Evolutionary conservation across 1,284 basidiomycete species (phyloP), one percentile per base, ranked within the genome.

Genomic region (Hymenochaete sp.): DNA sequence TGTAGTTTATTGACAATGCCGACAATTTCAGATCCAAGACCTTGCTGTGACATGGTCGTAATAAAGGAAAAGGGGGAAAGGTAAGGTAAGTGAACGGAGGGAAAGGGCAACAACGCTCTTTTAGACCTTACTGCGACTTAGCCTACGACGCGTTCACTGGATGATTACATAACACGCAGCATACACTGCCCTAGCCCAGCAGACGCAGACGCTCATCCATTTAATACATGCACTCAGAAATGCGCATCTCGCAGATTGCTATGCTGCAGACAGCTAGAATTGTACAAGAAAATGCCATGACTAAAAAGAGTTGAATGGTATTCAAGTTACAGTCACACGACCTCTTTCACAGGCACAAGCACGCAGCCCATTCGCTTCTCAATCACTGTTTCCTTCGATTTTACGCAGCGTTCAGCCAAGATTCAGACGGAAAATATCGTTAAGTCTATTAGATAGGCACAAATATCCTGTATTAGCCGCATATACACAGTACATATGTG

Each of bases 341-440:
- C 28, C 24, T 7, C 14, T 29, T 41, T 42, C 38, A 37, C 42
- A 47, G 37, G 24, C 33, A 47, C 38, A 41, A 36, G n/a, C n/a
- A n/a, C n/a, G n/a, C n/a, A n/a, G n/a, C n/a, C n/a, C n/a, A n/a
- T n/a, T n/a, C n/a, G n/a, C n/a, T n/a, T n/a, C n/a, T n/a, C n/a
- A n/a, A n/a, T n/a, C n/a, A n/a, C n/a, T n/a, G n/a, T n/a, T n/a
- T n/a, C n/a, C n/a, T n/a, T n/a, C n/a, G n/a, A n/a, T n/a, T n/a
- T n/a, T 8, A n/a, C 8, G 24, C 7, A 27, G 27, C 13, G 8
- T 14, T 49, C 38, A 49, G 32, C 47, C 47, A 6, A 45, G 29
- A 27, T 45, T 49, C 14, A 93, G 78, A 59, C 88, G 82, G 84
- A 93, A 93, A 54, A 93, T 79, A 63, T 93, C 88, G 64, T 93